Conservation (phyloP, 2,329 filamentous ascomycete species). For the Volutella citrinella region DNA sequence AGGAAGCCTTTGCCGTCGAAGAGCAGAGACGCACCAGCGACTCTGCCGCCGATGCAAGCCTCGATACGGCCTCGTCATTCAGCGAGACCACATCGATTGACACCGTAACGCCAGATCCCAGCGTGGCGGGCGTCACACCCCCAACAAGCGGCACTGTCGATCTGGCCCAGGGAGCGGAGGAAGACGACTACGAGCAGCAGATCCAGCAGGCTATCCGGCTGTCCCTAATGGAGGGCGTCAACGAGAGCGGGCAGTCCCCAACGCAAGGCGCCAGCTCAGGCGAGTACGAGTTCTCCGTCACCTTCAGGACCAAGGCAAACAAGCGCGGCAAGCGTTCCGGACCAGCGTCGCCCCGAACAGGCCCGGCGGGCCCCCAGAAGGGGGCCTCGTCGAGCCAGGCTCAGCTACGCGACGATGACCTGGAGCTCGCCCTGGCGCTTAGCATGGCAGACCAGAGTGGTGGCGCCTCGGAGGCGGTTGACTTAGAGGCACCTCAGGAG, state of each 20-base stretch:
- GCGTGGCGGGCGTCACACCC: conserved; percentile 41
- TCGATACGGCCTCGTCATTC: conserved; percentile 41
- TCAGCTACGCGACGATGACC: conserved; percentile 47
- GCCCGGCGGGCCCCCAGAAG: conserved; percentile 20
- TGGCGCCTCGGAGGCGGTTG: conserved; percentile 8
- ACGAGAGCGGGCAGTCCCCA: conserved; percentile 45
- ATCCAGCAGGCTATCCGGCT: conserved; percentile 62
- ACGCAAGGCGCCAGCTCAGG: conserved; percentile 40
- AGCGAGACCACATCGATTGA: conserved; percentile 40
- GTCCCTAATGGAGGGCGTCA: conserved; percentile 55
- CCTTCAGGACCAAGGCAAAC: conserved; percentile 39
- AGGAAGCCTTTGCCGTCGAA: conserved; percentile 56
- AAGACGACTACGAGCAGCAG: conserved; percentile 58
- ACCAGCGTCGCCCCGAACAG: conserved; percentile 33
- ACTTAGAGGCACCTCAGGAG: conserved; percentile 21
- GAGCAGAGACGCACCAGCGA: conserved; percentile 54
- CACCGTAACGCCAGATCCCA: conserved; percentile 55
- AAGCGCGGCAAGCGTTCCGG: conserved; percentile 39
- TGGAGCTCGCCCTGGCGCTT: conserved; percentile 58
- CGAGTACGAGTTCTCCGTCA: conserved; percentile 51
- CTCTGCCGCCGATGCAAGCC: conserved; percentile 46
- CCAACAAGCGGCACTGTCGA: conserved; percentile 13
- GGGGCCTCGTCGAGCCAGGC: conserved; percentile 17
- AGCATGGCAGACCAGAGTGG: conserved; percentile 58
- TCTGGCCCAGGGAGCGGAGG: conserved; percentile 14